Evolutionary conservation across 805 yeast genomes (phyloP).

Genomic region (Ogataea philodendri): DNA sequence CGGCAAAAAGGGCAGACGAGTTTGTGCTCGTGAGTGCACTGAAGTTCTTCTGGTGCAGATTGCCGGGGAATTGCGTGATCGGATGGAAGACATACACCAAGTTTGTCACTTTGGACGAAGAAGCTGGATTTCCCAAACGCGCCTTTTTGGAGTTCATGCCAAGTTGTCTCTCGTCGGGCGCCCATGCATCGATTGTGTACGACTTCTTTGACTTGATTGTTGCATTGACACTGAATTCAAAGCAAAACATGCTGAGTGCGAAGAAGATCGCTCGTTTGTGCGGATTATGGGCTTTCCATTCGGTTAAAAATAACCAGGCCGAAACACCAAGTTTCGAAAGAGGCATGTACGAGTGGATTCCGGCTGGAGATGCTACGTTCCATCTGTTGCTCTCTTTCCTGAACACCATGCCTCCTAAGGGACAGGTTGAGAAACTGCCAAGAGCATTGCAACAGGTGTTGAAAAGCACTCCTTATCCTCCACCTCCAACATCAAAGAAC

Average conservation of each 20-base stretch:
- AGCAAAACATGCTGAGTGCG: slow-evolving; percentile 74
- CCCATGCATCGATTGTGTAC: slow-evolving; percentile 86
- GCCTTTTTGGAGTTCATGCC: slow-evolving; percentile 85
- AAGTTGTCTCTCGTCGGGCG: slow-evolving; percentile 73
- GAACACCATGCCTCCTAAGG: slow-evolving; percentile 70
- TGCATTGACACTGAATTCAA: slow-evolving; percentile 74
- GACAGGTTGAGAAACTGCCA: slow-evolving; percentile 56
- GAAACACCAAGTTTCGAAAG: slow-evolving; percentile 51
- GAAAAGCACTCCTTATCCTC: slow-evolving; percentile 74
- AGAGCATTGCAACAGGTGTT: slow-evolving; percentile 62
- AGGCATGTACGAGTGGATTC: slow-evolving; percentile 74
- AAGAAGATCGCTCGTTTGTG: slow-evolving; percentile 78
- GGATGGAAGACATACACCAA: slow-evolving; percentile 84
- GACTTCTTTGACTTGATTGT: slow-evolving; percentile 82
- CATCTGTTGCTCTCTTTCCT: slow-evolving; percentile 76
- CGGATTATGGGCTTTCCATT: slow-evolving; percentile 80
- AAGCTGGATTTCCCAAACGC: slow-evolving; percentile 62
- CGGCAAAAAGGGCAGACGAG: slow-evolving; percentile 56
- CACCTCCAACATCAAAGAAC: slow-evolving; percentile 42
- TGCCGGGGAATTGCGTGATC: slow-evolving; percentile 74
- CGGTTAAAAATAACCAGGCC: slow-evolving; percentile 35
- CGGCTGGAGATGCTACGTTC: slow-evolving; percentile 81
- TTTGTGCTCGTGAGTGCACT: slow-evolving; percentile 70
- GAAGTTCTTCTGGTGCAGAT: slow-evolving; percentile 83
- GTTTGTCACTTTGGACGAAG: slow-evolving; percentile 62